Evolutionary conservation across 768 basidiomycete species (phyloP), one percentile per base, ranked within the genome.

Genomic region (Amanita pallidorosea): DNA sequence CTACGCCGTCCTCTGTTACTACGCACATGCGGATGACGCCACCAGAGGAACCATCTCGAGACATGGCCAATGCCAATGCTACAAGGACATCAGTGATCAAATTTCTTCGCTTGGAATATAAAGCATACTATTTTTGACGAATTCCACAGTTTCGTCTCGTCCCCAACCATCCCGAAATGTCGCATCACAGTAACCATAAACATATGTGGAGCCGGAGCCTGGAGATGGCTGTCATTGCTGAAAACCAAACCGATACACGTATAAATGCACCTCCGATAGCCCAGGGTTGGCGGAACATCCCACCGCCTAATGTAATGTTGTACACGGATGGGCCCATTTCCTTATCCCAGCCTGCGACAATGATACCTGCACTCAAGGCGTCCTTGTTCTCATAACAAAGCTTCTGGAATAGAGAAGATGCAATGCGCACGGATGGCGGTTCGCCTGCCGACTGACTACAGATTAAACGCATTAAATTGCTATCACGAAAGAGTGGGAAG

Each of bases 181-280:
- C n/a, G 96, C 92, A 65, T 99, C 96, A 60, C 96, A 98, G 70
- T 97, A 98, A 47, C 95, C 96, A 62, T 98, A 99, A 9, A 98
- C 92, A 63, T 98, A 99, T 7, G 93, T 92, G 34, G 93, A 96
- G 7, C 96, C 96, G 46, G 92, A 95, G 22, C 91, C 88, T 91
- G 56, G 17, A 46, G 35, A 38, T 27, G 15, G 31, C 51, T 53
- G 37, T 58, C 42, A 36, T 29, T 46, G 22, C 20, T 18, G 17
- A 11, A 18, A 9, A 42, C 29, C 35, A 23, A 31, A 27, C 17
- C 43, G 5, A 9, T 41, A 22, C 33, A 29, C 13, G 43, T 22
- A 45, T 12, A 20, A 33, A 42, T 40, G 64, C 61, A 88, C 92
- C 93, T 65, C 94, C 96, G 56, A 99, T 98, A 44, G 95, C 91